Percentiles rank a stretch among this genome's conserved stretches.
phyloP scores from a whole-genome alignment of 2,329 filamentous ascomycete species.

The Emergomyces africanus region DNA sequence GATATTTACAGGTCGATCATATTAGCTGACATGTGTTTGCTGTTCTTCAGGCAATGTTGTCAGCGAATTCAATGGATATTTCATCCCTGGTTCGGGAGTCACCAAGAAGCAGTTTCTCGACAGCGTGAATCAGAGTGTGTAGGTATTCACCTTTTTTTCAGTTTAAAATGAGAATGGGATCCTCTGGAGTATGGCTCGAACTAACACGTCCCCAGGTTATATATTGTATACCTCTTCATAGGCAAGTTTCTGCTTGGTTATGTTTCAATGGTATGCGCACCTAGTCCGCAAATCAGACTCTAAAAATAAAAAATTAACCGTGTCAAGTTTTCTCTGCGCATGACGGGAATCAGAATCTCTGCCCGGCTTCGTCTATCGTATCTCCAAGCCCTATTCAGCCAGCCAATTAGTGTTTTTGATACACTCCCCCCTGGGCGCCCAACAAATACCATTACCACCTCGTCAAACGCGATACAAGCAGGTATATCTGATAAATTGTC shows the following conservation, averaged over 20 bases:
- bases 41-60: slow-evolving; percentile 27
- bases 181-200: not conserved
- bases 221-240: slow-evolving; percentile 46
- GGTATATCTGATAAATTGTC: slow-evolving; percentile 43
- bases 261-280: slow-evolving; percentile 36
- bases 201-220: slow-evolving; percentile 28
- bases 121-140: slow-evolving; percentile 34
- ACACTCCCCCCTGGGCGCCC: slow-evolving; percentile 38
- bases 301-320: slow-evolving; percentile 2
- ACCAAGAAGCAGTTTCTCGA: slow-evolving; percentile 38
- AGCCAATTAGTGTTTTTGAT: slow-evolving; percentile 39
- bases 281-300: not conserved
- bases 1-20: not conserved
- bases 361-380: slow-evolving; percentile 39
- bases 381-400: slow-evolving; percentile 36
- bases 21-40: not conserved
- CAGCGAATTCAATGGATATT: slow-evolving; percentile 46
- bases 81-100: slow-evolving; percentile 27
- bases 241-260: slow-evolving; percentile 44
- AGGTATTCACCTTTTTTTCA: not conserved
- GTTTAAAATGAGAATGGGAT: not conserved
- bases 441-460: slow-evolving; percentile 39
- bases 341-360: slow-evolving; percentile 39
- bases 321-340: slow-evolving; percentile 34
- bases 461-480: slow-evolving; percentile 41